Base-by-base conservation (phyloP, 2,329 filamentous ascomycete species). In the Plectosphaerella sp. region DNA sequence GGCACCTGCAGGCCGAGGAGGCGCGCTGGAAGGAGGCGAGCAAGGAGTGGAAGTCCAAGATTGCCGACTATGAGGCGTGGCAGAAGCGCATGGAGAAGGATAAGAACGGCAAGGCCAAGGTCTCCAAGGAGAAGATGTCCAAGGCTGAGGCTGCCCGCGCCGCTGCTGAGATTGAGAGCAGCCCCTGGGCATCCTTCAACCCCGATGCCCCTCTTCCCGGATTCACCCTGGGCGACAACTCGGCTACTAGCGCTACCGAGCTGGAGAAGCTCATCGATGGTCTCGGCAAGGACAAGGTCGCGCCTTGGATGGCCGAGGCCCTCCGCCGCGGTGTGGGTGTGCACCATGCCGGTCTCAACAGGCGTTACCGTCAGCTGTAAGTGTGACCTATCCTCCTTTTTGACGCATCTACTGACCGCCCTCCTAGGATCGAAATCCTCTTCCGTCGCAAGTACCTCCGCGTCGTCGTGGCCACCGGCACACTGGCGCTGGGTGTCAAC, bases 341-440 rank as follows among this genome's bases (percentile, higher is more conserved):
- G 7, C 88, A 93, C 68, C 89, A 93, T 62, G 80, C 88, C 16
- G 88, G 89, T 68, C 83, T 92, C 84, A 92, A 91, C 62, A 77
- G 87, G 47, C 82, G 82, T 56, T 92, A 92, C 62, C 81, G 89
- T 37, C 87, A 91, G 64, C 75, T 77, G 70, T 74, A 69, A 72
- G 69, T 72, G 16, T 4, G 3, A 16, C 18, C 14, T 11, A 36
- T 7, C 24, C 15, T 12, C 15, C 8, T 28, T 10, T 5, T 3
- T 39, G 3, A 33, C 28, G 8, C 8, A 3, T 7, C 8, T 18
- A 15, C 20, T 54, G n/a, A 52, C 35, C 18, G 1, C 33, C 5
- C 10, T 3, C 28, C 36, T 28, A 75, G 74, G 18, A 85, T 89
- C 1, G 88, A 91, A 62, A 87, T 89, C 54, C 69, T 91, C 8